Evolutionary conservation across 2,329 filamentous ascomycete genomes (phyloP).

Genomic region (Diaporthe citrichinensis): DNA sequence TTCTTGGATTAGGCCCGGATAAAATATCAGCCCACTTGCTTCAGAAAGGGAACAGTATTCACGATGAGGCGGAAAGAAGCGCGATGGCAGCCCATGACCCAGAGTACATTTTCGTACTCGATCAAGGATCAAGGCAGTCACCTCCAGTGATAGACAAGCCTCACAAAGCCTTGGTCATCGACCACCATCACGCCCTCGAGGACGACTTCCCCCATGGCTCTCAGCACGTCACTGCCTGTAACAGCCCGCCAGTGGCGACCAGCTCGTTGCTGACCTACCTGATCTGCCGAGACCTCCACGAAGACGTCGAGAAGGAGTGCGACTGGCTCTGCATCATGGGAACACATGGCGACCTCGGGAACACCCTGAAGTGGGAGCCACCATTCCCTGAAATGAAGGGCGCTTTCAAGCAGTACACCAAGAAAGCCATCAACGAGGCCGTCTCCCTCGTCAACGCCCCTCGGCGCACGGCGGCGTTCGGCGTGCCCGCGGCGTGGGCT

Average conservation of each 20-base stretch:
- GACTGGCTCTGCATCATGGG: constrained; percentile 76
- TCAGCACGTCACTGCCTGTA: constrained; percentile 72
- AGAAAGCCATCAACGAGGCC: constrained; percentile 73
- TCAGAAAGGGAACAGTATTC: constrained; percentile 71
- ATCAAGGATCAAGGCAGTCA: constrained; percentile 72
- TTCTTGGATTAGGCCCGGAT: constrained; percentile 67
- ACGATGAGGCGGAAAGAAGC: constrained; percentile 65
- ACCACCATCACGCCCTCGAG: constrained; percentile 71
- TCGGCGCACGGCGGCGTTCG: constrained; percentile 71
- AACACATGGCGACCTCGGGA: constrained; percentile 77
- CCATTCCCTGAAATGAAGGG: constrained; percentile 77
- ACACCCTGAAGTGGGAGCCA: constrained; percentile 73
- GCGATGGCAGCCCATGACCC: constrained; percentile 66
- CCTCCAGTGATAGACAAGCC: constrained; percentile 65
- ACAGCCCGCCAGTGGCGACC: constrained; percentile 76
- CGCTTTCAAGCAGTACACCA: constrained; percentile 72
- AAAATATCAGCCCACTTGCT: constrained; percentile 72
- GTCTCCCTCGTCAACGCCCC: constrained; percentile 77
- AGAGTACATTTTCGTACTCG: constrained; percentile 73
- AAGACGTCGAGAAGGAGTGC: constrained; percentile 62
- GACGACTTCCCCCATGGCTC: constrained; percentile 70
- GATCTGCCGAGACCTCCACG: constrained; percentile 71
- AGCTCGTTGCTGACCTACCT: constrained; percentile 75
- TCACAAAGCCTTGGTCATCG: constrained; percentile 71
- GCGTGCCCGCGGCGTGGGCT: constrained; percentile 73